Conservation (phyloP, 2,329 filamentous ascomycete genomes). For the Fusarium zealandicum region DNA sequence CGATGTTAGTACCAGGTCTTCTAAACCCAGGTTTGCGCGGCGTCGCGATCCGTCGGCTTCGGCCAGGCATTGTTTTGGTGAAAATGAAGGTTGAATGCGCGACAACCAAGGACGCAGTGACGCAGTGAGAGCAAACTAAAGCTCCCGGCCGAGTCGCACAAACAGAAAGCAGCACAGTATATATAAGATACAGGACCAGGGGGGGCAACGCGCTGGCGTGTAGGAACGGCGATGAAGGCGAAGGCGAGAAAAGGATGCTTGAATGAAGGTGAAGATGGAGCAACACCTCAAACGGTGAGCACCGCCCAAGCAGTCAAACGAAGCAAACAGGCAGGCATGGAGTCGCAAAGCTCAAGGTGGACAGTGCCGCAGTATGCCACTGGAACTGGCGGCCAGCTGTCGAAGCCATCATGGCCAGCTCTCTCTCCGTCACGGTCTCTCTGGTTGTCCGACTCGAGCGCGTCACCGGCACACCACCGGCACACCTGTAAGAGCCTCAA, state of each 20-base stretch:
- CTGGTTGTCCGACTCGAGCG: constrained; percentile 32
- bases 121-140: neutral
- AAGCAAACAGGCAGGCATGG: neutral
- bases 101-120: neutral
- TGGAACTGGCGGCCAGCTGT: constrained; percentile 5
- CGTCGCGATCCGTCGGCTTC: constrained; percentile 23
- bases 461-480: constrained; percentile 22
- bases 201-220: constrained; percentile 14
- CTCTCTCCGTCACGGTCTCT: neutral
- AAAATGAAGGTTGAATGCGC: neutral
- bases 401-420: constrained; percentile 22
- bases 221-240: neutral
- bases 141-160: constrained; percentile 6
- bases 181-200: neutral
- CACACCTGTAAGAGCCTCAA: constrained; percentile 21
- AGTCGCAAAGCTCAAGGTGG: neutral
- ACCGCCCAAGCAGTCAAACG: neutral
- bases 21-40: constrained; percentile 20
- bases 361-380: constrained; percentile 1
- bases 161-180: constrained; percentile 6
- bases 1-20: constrained; percentile 38
- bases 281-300: constrained; percentile 4
- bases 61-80: constrained; percentile 22
- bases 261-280: constrained; percentile 6
- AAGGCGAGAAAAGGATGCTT: neutral